Conservation (phyloP, 129 eudicot species). For the Smallanthus sonchifolius region DNA sequence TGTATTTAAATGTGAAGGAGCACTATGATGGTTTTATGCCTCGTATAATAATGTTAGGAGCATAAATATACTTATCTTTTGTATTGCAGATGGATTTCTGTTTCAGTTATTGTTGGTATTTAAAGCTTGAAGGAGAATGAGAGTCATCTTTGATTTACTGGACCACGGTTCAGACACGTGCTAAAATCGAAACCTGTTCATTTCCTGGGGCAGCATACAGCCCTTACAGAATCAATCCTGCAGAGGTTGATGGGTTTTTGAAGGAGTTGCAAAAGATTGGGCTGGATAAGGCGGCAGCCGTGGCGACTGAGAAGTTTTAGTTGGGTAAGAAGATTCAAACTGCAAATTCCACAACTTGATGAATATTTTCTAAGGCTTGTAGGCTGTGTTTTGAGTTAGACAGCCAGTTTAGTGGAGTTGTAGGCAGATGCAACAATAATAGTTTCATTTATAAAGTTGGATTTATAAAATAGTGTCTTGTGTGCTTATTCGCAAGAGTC, state of each 20-base stretch:
- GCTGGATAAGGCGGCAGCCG: constrained; percentile 68
- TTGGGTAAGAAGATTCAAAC: constrained; percentile 15
- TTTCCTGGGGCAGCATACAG: constrained; percentile 74
- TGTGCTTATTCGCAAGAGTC: background rate
- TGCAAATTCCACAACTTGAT: background rate
- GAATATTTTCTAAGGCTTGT: background rate
- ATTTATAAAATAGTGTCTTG: background rate
- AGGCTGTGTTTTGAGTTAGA: background rate
- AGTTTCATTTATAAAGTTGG: background rate
- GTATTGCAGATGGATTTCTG: too few species aligned
- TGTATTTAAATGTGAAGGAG: too few species aligned
- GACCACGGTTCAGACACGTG: too few species aligned
- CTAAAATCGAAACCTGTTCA: constrained; percentile 67
- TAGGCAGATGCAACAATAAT: constrained; percentile 22
- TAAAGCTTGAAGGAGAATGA: too few species aligned
- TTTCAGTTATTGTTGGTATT: too few species aligned
- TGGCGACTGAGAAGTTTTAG: constrained; percentile 63
- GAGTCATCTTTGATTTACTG: too few species aligned
- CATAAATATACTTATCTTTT: too few species aligned
- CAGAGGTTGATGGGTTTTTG: constrained; percentile 51
- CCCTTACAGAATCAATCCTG: constrained; percentile 65
- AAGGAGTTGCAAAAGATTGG: constrained; percentile 70
- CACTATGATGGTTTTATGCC: too few species aligned
- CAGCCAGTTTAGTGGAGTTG: background rate
- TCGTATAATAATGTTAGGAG: too few species aligned